Evolutionary conservation across 768 basidiomycete species (phyloP), one percentile per base, ranked within the genome.

Genomic region (Suillus clintonianus): DNA sequence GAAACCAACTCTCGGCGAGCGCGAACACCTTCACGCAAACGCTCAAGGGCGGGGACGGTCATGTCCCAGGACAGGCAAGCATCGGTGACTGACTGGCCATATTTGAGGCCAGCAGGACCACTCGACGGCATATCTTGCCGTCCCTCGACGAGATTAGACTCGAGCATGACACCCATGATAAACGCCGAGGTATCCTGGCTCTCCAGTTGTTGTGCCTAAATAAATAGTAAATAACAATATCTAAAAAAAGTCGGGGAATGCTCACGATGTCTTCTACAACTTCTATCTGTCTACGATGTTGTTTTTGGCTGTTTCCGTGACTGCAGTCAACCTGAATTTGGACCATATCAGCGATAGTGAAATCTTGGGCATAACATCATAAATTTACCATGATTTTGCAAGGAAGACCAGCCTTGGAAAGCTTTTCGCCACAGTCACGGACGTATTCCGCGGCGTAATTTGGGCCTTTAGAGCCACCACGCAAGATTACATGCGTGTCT

Each of bases 121-220:
- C 83, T 81, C 1, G 84, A 71, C 4, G 94, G 89, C 64, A 96
- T 90, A 69, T 94, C 88, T 76, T 96, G 94, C 58, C 93, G 87
- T 32, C 95, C 94, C 74, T 92, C 94, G 9, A 88, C 82, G 57
- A 98, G 82, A 74, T 97, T 96, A 50, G 91, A 94, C 78, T 98
- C 97, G 62, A 99, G 83, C 96, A 98, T 99, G 61, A 95, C 92
- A 53, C 94, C 95, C 85, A 94, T 89, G 69, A 97, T 95, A 65
- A 84, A 80, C 6, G 80, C 70, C 0, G 88, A 83, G 1, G 92
- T 95, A 63, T 92, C 89, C 37, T 83, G 83, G 1, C 83, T 84
- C 69, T 89, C 86, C 14, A 94, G 77, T 78, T 94, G 94, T 53
- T 79, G 81, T 19, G 88, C 90, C 92, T 94, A 63, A 55, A 34